Evolutionary conservation across 2,329 filamentous ascomycete genomes (phyloP).

Genomic region (Alternaria solani): DNA sequence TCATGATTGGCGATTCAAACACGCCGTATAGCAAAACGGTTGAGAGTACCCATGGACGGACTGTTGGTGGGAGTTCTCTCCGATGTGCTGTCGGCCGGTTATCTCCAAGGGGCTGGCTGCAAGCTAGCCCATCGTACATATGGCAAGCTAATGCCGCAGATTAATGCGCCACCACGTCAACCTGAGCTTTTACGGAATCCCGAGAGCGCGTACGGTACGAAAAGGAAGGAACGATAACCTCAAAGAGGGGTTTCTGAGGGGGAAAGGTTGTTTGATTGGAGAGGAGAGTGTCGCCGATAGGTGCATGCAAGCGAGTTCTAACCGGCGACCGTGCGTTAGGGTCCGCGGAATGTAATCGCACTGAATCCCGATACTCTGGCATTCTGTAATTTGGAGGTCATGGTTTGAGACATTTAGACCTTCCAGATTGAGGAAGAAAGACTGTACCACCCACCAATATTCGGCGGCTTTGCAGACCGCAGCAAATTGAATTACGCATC

Average conservation of each 20-base stretch:
- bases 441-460: neutral
- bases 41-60: neutral
- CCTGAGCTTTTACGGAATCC: neutral
- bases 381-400: neutral
- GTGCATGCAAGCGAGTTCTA: slow-evolving; percentile 4
- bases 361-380: neutral
- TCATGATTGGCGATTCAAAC: neutral
- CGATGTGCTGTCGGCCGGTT: slow-evolving; percentile 8
- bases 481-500: neutral
- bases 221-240: neutral
- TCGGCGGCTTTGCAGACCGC: neutral
- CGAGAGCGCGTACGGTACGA: neutral
- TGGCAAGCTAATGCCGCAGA: slow-evolving; percentile 5
- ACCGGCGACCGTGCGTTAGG: neutral
- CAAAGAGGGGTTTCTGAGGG: slow-evolving; percentile 7
- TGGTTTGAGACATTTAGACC: neutral
- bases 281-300: neutral
- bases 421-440: neutral
- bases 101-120: neutral
- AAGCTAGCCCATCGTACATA: neutral
- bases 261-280: neutral
- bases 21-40: neutral
- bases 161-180: neutral
- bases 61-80: slow-evolving; percentile 1
- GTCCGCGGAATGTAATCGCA: neutral